Base-by-base conservation (phyloP, 2,329 filamentous ascomycete species). In the Aspergillus puulaauensis region DNA sequence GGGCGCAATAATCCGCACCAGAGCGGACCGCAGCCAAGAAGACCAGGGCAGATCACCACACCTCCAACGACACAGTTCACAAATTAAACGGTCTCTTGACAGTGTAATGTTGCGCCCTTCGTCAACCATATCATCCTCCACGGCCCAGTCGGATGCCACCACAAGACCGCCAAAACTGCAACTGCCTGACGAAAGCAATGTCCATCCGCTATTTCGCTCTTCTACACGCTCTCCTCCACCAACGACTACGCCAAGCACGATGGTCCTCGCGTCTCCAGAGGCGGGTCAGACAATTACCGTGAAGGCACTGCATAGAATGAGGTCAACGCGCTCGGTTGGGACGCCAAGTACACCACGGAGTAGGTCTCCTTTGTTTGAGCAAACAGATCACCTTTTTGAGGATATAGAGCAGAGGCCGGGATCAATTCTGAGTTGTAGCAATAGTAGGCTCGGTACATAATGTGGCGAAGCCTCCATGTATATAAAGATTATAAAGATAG, bases 201-300 rank as follows among this genome's bases (percentile, higher is more conserved):
- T 86, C 52, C 83, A 86, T 63, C 83, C 83, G 12, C 73, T 86
- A 3, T 86, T 86, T 69, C 77, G 83, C 43, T 77, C 77, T 3
- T 80, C 79, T 60, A 83, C 79, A 59, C 81, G 82, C 9, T 75
- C 75, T 1, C 82, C 83, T 17, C 79, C 82, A 3, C 79, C 82
- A 11, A 75, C 79, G 1, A 70, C 79, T 2, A 81, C 79, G 0
- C 78, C 79, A 0, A 81, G 80, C 0, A 86, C 83, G 0, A 79
- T 80, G 56, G 80, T 86, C 46, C 76, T 78, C 17, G 84, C 82
- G 11, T 82, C 82, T 2, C 82, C 83, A 2, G 75, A 79, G 33
- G 80, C 82, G 3, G 82, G 80, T 6, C 81, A 84, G 60, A 75
- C 80, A 4, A 80, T 86, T 56, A 74, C 74, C 4, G 66, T 69